phyloP scores from a whole-genome alignment of 2,329 filamentous ascomycete genomes.

The Sarocladiaceae sp. region DNA sequence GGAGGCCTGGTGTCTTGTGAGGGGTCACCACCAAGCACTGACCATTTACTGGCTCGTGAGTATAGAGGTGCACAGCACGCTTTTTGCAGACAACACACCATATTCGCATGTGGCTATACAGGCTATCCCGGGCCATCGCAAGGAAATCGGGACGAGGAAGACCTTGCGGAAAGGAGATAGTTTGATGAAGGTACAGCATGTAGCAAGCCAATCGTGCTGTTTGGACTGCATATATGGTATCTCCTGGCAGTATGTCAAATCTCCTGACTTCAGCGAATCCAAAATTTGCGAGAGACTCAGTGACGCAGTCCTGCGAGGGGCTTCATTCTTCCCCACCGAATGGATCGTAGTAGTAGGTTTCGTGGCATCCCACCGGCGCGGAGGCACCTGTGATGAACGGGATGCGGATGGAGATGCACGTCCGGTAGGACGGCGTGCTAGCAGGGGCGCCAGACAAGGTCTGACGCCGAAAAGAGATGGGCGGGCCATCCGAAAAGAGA shows the following conservation, averaged over 20 bases:
- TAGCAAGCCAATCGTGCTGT: too few relatives aligned
- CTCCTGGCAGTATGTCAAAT: too few relatives aligned
- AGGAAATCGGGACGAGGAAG: not conserved
- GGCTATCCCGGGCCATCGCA: not conserved
- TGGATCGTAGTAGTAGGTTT: constrained; percentile 4
- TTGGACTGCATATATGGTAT: too few relatives aligned
- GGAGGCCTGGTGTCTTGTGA: not conserved
- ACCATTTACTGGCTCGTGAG: not conserved
- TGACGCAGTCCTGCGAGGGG: constrained; percentile 6
- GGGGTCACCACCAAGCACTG: not conserved
- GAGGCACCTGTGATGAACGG: not conserved
- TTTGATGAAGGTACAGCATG: too few relatives aligned
- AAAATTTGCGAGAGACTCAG: not conserved
- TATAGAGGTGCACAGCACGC: not conserved
- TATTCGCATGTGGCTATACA: not conserved
- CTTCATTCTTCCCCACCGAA: constrained; percentile 1
- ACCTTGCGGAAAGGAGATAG: too few relatives aligned
- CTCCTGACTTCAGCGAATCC: too few relatives aligned
- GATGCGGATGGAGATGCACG: constrained; percentile 4
- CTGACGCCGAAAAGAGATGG: constrained; percentile 3
- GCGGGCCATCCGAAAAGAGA: not conserved
- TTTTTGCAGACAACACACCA: not conserved
- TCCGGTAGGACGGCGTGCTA: not conserved
- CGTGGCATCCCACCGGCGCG: not conserved
- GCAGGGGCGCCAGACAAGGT: constrained; percentile 9